These are phyloP conservation scores for Mycena sanguinolenta DNA, from an alignment of 768 basidiomycete species.

Conservation along the genomic window DNA sequence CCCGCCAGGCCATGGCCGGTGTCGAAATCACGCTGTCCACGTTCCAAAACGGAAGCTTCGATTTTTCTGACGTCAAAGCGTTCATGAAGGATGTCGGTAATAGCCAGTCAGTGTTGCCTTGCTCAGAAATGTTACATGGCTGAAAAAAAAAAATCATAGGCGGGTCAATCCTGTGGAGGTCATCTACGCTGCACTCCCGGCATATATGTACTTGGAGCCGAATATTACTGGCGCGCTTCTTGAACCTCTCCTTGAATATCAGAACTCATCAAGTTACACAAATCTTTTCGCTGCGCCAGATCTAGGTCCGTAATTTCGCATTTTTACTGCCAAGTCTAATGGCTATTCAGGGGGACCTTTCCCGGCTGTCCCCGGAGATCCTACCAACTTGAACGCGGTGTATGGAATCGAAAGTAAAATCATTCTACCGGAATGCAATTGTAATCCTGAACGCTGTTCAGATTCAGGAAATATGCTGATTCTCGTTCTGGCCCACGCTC, in stretches of 20 bases:
- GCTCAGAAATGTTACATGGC: neutral
- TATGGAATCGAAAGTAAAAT: constrained; percentile 44
- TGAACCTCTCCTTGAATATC: constrained; percentile 49
- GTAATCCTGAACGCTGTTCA: constrained; percentile 34
- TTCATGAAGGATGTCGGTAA: constrained; percentile 65
- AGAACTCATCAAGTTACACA: constrained; percentile 42
- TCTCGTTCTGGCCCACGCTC: constrained; percentile 60
- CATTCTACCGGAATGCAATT: neutral
- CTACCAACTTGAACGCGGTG: constrained; percentile 19
- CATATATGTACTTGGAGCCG: constrained; percentile 42
- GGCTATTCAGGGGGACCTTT: constrained; percentile 36
- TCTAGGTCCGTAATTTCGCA: constrained; percentile 40
- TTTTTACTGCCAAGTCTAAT: neutral
- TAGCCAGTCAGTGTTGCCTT: constrained; percentile 44
- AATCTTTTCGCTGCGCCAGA: constrained; percentile 48
- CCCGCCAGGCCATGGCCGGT: constrained; percentile 60
- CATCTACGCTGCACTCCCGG: constrained; percentile 52
- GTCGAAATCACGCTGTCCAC: constrained; percentile 60
- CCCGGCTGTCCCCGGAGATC: constrained; percentile 37
- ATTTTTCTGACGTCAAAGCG: constrained; percentile 56
- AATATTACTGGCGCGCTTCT: constrained; percentile 46
- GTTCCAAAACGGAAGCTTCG: constrained; percentile 45
- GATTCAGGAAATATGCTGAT: constrained; percentile 74
- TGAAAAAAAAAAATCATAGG: neutral
- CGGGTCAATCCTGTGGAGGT: constrained; percentile 34